These are phyloP conservation scores for Carex parvula DNA, from an alignment of 176 grass and related monocot species.

Conservation along the genomic window DNA sequence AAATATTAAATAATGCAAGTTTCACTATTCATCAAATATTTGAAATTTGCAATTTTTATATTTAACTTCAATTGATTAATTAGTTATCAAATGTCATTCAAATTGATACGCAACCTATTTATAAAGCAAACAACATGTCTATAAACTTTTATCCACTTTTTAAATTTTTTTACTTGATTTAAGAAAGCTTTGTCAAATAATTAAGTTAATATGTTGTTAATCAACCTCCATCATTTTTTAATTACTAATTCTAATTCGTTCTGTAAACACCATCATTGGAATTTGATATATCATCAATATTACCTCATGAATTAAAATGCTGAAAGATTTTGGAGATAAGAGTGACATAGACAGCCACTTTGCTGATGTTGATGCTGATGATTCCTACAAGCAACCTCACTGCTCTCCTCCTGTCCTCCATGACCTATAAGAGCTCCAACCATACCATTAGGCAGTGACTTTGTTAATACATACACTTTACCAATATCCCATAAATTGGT, in stretches of 20 bases:
- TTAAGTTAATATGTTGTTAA: too few species aligned
- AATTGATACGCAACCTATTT: too few species aligned
- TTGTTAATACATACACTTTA: not conserved
- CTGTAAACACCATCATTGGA: not conserved
- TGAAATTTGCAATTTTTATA: too few species aligned
- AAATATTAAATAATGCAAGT: too few species aligned
- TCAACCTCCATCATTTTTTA: not conserved
- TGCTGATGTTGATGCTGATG: not conserved
- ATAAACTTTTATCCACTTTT: too few species aligned
- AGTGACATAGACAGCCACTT: slow-evolving; percentile 22
- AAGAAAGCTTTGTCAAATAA: too few species aligned
- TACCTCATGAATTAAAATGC: not conserved
- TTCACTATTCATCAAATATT: too few species aligned
- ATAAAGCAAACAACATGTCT: too few species aligned
- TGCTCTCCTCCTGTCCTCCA: slow-evolving; percentile 9
- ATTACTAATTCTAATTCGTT: not conserved
- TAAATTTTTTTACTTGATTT: too few species aligned
- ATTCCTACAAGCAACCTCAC: not conserved
- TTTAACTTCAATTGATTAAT: too few species aligned
- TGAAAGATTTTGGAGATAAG: slow-evolving; percentile 14
- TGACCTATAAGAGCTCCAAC: not conserved
- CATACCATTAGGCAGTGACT: not conserved
- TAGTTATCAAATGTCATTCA: too few species aligned
- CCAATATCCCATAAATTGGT: slow-evolving; percentile 12
- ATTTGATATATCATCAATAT: not conserved